Evolutionary conservation across 2,329 filamentous ascomycete species (phyloP), one percentile per base, ranked within the genome.

Genomic region (Lachnellula hyalina): DNA sequence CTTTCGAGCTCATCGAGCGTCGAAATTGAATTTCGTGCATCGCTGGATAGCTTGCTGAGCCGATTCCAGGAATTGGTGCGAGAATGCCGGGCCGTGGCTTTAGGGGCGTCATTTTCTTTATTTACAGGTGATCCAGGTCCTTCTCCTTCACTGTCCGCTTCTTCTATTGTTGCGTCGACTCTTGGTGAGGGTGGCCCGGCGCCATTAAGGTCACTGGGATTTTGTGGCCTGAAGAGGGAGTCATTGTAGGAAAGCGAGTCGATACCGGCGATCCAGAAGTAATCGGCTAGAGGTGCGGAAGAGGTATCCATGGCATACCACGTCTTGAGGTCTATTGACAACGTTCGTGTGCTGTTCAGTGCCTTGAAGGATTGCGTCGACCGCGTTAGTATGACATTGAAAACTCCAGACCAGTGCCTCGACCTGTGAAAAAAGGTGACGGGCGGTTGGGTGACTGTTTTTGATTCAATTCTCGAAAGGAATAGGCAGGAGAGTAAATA

Each of bases 191-290:
- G 62, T 17, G 65, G 60, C 14, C 55, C 61, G 35, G 55, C 53
- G 47, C 57, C 59, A 51, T 49, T 49, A 32, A 56, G 59, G 36
- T 61, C 52, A 36, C 60, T 53, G 5, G 61, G 54, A 48, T 59
- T 71, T 61, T 70, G 70, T 56, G 60, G 72, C 61, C 61, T 49
- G 71, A 68, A 44, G 67, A 71, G 50, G 71, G 71, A 64, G 74
- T 86, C 84, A 59, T 82, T 77, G 73, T 87, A 86, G 54, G 80
- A 78, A 63, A 87, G 77, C 58, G 82, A 81, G 71, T 87, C 84
- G 72, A 88, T 77, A 66, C 85, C 85, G 62, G 85, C 85, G 69
- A 88, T 87, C 85, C 85, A 88, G 72, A 88, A 88, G 74, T 88
- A 88, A 71, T 88, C 85, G 71, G 85, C 85, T 70, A 88, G 77